Percentiles rank a stretch among this genome's conserved stretches.
Conservation (phyloP, 768 basidiomycete species). For the Steccherinum ochraceum region DNA sequence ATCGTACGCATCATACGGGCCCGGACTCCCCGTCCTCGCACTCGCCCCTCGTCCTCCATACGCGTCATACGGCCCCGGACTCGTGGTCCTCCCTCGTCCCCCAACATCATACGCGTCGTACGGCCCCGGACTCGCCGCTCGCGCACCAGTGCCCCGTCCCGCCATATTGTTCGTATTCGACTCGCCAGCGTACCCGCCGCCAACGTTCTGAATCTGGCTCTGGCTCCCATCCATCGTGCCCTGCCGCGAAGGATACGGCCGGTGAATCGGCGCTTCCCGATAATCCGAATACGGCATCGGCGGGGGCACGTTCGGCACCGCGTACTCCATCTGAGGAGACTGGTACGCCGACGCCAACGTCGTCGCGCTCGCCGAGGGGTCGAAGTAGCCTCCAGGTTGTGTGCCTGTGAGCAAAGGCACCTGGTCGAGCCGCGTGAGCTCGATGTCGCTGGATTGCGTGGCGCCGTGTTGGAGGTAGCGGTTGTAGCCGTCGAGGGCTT, state of each 20-base stretch:
- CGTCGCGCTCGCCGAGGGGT: slow-evolving; percentile 14
- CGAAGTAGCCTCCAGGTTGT: slow-evolving; percentile 17
- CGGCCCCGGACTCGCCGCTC: not conserved
- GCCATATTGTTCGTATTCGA: not conserved
- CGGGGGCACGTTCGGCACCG: slow-evolving; percentile 10
- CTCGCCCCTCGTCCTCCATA: not conserved
- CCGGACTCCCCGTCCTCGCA: not conserved
- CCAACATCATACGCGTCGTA: not conserved
- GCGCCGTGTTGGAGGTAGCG: slow-evolving; percentile 51
- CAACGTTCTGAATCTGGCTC: slow-evolving; percentile 11
- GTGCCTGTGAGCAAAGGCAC: slow-evolving; percentile 48
- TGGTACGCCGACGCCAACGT: slow-evolving; percentile 10
- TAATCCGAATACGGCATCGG: slow-evolving; percentile 33
- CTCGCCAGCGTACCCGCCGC: not conserved
- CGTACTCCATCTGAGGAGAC: slow-evolving; percentile 1
- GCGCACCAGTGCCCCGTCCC: not conserved
- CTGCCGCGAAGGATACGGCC: slow-evolving; percentile 34
- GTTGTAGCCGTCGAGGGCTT: slow-evolving; percentile 38
- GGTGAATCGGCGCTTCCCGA: slow-evolving; percentile 59
- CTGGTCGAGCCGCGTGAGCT: slow-evolving; percentile 53
- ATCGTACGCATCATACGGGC: not conserved
- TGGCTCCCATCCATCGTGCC: slow-evolving; percentile 13
- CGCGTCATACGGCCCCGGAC: not conserved
- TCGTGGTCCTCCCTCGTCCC: not conserved
- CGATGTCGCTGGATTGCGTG: slow-evolving; percentile 31